Conservation (phyloP, 352 stramenopile genomes). For the Globisporangium orthogonon region DNA sequence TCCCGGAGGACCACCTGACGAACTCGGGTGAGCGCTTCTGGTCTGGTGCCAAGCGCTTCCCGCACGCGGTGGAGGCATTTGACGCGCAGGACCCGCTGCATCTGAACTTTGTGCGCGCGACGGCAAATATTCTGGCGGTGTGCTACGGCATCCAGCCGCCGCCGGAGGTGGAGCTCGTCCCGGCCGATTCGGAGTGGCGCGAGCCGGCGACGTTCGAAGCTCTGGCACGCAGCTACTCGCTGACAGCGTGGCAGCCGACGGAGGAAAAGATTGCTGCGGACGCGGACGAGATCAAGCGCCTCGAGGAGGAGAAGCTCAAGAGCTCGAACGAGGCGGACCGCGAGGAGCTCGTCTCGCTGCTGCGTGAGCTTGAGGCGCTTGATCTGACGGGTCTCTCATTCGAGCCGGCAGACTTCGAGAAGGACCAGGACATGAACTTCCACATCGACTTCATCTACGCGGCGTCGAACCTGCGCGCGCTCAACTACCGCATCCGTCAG, state of each 20-base stretch:
- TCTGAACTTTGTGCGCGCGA: conserved; percentile 72
- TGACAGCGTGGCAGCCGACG: conserved; percentile 59
- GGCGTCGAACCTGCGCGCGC: conserved; percentile 94
- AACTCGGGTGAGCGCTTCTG: conserved; percentile 82
- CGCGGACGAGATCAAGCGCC: conserved; percentile 56
- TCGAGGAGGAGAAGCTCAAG: conserved; percentile 62
- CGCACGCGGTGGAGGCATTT: conserved; percentile 54
- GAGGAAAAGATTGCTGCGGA: conserved; percentile 76
- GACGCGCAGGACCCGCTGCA: conserved; percentile 58
- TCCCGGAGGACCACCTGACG: conserved; percentile 77
- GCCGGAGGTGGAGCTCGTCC: conserved; percentile 58
- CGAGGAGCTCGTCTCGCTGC: conserved; percentile 54
- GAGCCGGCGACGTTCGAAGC: conserved; percentile 55
- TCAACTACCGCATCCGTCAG: conserved; percentile 83
- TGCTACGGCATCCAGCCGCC: conserved; percentile 68
- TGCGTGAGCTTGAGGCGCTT: conserved; percentile 61
- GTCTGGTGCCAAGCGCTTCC: conserved; percentile 83
- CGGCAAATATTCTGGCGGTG: conserved; percentile 75
- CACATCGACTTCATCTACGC: conserved; percentile 98
- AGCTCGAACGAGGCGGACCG: conserved; percentile 59
- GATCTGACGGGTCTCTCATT: conserved; percentile 54
- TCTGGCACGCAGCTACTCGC: conserved; percentile 29
- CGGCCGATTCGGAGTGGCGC: conserved; percentile 83
- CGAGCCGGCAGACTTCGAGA: conserved; percentile 94
- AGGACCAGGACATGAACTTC: conserved; percentile 95